These are phyloP conservation scores for Voacanga thouarsii DNA, from an alignment of 257 asterid genomes.

Conservation along the genomic window DNA sequence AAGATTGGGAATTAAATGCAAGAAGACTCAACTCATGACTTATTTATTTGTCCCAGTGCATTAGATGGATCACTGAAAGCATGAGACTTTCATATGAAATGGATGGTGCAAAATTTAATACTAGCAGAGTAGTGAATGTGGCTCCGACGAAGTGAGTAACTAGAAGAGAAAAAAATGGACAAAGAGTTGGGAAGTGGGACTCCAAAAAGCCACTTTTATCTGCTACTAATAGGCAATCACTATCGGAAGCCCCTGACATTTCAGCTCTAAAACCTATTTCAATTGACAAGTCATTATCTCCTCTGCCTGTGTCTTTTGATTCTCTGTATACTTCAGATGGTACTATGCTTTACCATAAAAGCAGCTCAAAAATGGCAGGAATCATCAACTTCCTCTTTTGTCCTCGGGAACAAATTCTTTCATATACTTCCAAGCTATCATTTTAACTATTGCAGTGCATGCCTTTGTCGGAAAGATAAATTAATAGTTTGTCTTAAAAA, in stretches of 20 bases:
- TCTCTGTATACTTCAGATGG: background rate
- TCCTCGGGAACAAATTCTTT: background rate
- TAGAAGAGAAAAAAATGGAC: no score
- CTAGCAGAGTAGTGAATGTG: background rate
- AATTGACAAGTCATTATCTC: constrained; percentile 6
- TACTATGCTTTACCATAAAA: no score
- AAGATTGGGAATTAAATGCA: no score
- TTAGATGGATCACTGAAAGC: no score
- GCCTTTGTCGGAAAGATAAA: no score
- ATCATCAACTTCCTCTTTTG: constrained; percentile 4
- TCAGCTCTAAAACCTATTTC: background rate
- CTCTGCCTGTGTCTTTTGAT: constrained; percentile 1
- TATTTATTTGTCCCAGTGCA: no score
- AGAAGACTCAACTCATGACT: no score
- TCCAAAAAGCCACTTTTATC: background rate
- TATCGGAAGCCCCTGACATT: constrained; percentile 14
- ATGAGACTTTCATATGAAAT: no score
- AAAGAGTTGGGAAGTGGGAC: background rate
- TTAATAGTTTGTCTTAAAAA: no score
- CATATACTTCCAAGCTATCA: background rate
- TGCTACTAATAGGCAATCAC: background rate
- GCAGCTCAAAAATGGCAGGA: background rate
- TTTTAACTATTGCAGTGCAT: no score
- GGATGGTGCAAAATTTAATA: no score
- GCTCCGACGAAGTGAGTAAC: background rate